Evolutionary conservation across 148 eudicot genomes (phyloP).

Genomic region (Bassia scoparia): DNA sequence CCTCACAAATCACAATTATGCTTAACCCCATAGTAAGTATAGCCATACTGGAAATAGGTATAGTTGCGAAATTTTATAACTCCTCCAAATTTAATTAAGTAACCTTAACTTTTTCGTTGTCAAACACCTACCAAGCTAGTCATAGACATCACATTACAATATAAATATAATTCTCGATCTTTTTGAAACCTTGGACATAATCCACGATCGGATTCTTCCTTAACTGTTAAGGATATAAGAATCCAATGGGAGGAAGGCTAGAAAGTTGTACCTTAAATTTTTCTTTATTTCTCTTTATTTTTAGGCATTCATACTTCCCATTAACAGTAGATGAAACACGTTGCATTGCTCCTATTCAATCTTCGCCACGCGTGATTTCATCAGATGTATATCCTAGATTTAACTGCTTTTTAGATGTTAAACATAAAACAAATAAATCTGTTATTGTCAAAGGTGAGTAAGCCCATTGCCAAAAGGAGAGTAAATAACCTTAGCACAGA

Average conservation of each 20-base stretch:
- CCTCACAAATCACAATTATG: too few relatives aligned
- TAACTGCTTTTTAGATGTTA: constrained; percentile 10
- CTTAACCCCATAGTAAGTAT: too few relatives aligned
- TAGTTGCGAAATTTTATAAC: too few relatives aligned
- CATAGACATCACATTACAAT: too few relatives aligned
- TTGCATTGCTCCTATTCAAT: constrained; percentile 67
- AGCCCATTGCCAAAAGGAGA: neutral
- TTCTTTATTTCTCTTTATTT: constrained; percentile 51
- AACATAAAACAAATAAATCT: constrained; percentile 4
- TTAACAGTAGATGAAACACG: constrained; percentile 78
- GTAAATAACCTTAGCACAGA: constrained; percentile 77
- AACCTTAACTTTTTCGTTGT: too few relatives aligned
- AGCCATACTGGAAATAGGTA: too few relatives aligned
- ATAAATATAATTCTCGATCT: too few relatives aligned
- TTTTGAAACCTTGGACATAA: too few relatives aligned
- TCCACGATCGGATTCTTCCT: too few relatives aligned
- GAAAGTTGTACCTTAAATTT: constrained; percentile 52
- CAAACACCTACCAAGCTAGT: too few relatives aligned
- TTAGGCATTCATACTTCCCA: constrained; percentile 91
- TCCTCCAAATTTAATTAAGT: too few relatives aligned
- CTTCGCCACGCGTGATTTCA: constrained; percentile 71
- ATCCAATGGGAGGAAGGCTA: constrained; percentile 1
- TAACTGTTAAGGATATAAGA: too few relatives aligned
- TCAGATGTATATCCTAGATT: constrained; percentile 79
- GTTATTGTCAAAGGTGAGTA: neutral